phyloP scores from a whole-genome alignment of 768 basidiomycete genomes.

The Tricholomella constricta region DNA sequence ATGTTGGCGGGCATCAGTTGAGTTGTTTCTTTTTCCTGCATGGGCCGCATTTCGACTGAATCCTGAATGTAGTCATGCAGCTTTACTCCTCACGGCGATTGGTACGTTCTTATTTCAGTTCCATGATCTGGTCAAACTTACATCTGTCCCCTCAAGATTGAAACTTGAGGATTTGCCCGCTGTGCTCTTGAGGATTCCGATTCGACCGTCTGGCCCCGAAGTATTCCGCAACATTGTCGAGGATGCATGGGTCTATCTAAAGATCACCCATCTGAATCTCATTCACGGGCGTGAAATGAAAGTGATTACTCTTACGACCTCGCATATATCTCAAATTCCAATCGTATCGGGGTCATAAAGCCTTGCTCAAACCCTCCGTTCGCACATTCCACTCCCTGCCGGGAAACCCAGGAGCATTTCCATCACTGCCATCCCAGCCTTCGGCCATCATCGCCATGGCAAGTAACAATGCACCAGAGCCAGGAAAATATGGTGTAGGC shows the following conservation, averaged over 20 bases:
- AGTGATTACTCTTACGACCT: background rate
- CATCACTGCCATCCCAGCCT: slow-evolving; percentile 51
- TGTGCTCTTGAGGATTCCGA: slow-evolving; percentile 47
- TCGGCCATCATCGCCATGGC: slow-evolving; percentile 59
- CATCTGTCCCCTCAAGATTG: slow-evolving; percentile 44
- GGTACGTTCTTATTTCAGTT: slow-evolving; percentile 44
- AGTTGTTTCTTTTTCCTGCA: slow-evolving; percentile 1
- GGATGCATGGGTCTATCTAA: slow-evolving; percentile 70
- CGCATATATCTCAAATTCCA: background rate
- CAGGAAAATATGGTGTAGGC: slow-evolving; percentile 63
- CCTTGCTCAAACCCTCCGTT: slow-evolving; percentile 20
- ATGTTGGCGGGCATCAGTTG: slow-evolving; percentile 83
- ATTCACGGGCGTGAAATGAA: background rate
- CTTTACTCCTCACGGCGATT: slow-evolving; percentile 76
- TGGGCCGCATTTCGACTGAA: slow-evolving; percentile 1
- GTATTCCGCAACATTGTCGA: slow-evolving; percentile 57
- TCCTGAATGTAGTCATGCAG: slow-evolving; percentile 53
- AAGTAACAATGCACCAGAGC: slow-evolving; percentile 51
- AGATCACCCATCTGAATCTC: slow-evolving; percentile 34
- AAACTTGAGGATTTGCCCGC: slow-evolving; percentile 55
- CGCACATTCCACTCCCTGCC: slow-evolving; percentile 26
- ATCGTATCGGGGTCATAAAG: slow-evolving; percentile 10
- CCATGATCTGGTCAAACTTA: background rate
- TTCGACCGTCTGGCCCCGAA: slow-evolving; percentile 24
- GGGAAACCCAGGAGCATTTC: slow-evolving; percentile 31